Evolutionary conservation across 2,329 filamentous ascomycete genomes (phyloP).

Genomic region (Pestalotiopsis sp.): DNA sequence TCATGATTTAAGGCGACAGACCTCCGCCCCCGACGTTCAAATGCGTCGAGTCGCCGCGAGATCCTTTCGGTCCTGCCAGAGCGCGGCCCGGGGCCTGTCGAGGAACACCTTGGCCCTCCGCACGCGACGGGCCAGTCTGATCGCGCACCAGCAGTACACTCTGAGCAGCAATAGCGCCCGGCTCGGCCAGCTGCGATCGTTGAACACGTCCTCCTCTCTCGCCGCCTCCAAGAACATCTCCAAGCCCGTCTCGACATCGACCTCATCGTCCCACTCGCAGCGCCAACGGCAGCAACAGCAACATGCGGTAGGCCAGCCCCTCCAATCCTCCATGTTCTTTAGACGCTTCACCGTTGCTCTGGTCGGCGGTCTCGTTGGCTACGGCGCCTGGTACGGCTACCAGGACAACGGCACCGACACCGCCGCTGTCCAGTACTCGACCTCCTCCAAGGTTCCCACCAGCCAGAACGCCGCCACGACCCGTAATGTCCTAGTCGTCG

Average conservation of each 20-base stretch:
- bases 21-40: conserved; percentile 33
- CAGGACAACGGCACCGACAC: conserved; percentile 44
- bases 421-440: conserved; percentile 39
- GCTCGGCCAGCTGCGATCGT: conserved; percentile 15
- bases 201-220: conserved; percentile 41
- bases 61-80: conserved; percentile 69
- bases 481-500: conserved; percentile 80
- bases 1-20: conserved; percentile 9
- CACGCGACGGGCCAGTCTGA: conserved; percentile 21
- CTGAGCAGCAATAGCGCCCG: conserved; percentile 28
- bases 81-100: conserved; percentile 61
- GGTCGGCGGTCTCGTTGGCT: conserved; percentile 72
- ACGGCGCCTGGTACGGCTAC: conserved; percentile 77
- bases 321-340: conserved; percentile 75
- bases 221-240: conserved; percentile 31
- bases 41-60: conserved; percentile 77
- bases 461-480: conserved; percentile 47
- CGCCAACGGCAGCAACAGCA: conserved; percentile 32
- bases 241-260: conserved; percentile 17
- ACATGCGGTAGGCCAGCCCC: conserved; percentile 46
- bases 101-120: conserved; percentile 43
- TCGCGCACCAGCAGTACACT: conserved; percentile 42
- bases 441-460: conserved; percentile 35
- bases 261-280: conserved; percentile 29
- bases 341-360: conserved; percentile 69